A percentile compares a stretch with the other conserved stretches of the same genome.
Conservation (phyloP, 129 eudicot species). For the Tagetes erecta region DNA sequence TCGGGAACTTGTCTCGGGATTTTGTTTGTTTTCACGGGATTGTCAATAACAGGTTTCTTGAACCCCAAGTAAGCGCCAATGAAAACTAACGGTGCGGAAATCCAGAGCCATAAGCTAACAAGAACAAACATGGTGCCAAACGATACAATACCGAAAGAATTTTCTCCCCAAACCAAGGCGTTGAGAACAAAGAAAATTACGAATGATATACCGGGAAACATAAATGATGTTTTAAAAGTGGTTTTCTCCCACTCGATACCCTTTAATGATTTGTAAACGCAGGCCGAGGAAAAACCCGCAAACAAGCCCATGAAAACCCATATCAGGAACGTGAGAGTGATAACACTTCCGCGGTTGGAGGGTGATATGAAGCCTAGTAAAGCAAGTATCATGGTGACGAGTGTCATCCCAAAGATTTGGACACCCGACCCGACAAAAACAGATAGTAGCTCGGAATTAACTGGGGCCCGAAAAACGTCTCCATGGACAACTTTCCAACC, state of each 20-base stretch:
- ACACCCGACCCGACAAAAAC: slow-evolving; percentile 76
- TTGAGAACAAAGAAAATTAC: slow-evolving; percentile 61
- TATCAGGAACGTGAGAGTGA: slow-evolving; percentile 42
- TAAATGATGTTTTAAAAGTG: slow-evolving; percentile 47
- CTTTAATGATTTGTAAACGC: slow-evolving; percentile 57
- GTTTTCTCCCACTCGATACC: slow-evolving; percentile 47
- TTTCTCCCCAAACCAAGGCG: slow-evolving; percentile 76
- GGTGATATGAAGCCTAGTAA: slow-evolving; percentile 77
- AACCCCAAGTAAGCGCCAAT: slow-evolving; percentile 77
- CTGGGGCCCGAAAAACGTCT: slow-evolving; percentile 70
- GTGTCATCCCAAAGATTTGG: slow-evolving; percentile 77
- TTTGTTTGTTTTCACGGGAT: slow-evolving; percentile 57
- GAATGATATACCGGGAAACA: slow-evolving; percentile 77
- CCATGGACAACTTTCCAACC: slow-evolving; percentile 91
- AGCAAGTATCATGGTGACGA: slow-evolving; percentile 78
- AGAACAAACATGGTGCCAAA: slow-evolving; percentile 77
- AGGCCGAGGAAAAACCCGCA: slow-evolving; percentile 41
- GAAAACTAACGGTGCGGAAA: slow-evolving; percentile 74
- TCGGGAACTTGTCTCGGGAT: slow-evolving; percentile 55
- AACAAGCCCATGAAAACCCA: slow-evolving; percentile 48
- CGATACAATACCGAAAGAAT: slow-evolving; percentile 70
- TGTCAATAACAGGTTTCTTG: slow-evolving; percentile 72
- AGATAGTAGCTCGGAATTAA: slow-evolving; percentile 59
- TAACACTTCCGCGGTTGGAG: slow-evolving; percentile 69
- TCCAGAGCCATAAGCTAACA: slow-evolving; percentile 72